Evolutionary conservation across 1,284 basidiomycete genomes (phyloP), one percentile per base, ranked within the genome.

Genomic region (Cutaneotrichosporon cavernicola): DNA sequence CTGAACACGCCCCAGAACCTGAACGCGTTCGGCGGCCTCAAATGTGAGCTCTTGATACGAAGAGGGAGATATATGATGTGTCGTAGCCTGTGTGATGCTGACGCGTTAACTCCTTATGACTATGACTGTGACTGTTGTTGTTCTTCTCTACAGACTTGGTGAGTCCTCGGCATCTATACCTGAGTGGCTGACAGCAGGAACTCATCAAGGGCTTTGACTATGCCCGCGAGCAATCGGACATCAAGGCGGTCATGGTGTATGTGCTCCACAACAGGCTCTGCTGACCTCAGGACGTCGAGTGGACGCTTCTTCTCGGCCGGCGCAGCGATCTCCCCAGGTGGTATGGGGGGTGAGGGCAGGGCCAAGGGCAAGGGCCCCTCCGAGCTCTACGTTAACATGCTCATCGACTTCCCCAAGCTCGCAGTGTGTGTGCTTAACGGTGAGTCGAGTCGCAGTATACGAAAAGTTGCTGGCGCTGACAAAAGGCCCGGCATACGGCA

Each of bases 1-100:
- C 66, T 68, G 36, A 68, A 68, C 64, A 68, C 66, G 38, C 66
- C 66, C 38, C 21, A 63, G 59, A 65, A 68, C 66, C 66, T 68
- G 47, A 68, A 68, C 53, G 52, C 60, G 10, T 65, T 68, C 30
- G 56, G 56, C 11, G 55, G 43, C 1, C 53, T 47, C 22, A 65
- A 65, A 59, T 68, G 65, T 66, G 16, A 46, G 64, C 57, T 36
- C 11, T 36, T 8, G 11, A 13, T 8, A 36, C 2, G 5, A 8
- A 36, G 34, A 36, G 34, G 34, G 34, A 32, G 49, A n/a, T 3
- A 22, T 30, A 22, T 22, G 11, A 18, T 11, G 21, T 51, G 22
- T 51, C 16, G 21, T 30, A 8, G 22, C 22, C 30, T 11, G 49
- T 11, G 16, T 31, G 49, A 31, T 51, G 49, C 49, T 51, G 49